phyloP scores from a whole-genome alignment of 306 rosid genomes.

The Malus fusca region DNA sequence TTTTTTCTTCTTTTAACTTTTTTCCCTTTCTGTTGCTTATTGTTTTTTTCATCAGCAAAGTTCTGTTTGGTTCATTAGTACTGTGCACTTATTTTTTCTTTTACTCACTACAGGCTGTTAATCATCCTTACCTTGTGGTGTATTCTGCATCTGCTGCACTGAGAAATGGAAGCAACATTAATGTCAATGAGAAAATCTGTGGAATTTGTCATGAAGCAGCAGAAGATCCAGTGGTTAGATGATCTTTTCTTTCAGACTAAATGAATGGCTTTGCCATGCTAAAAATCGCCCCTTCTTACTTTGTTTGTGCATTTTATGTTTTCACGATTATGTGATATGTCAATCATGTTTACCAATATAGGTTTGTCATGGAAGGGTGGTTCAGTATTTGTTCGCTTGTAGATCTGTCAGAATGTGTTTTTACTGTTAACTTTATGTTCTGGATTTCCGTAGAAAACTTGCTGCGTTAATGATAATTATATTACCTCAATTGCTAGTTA shows the following conservation, averaged over 20 bases:
- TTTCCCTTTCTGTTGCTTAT: neutral
- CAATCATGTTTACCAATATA: neutral
- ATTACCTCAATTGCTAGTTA: neutral
- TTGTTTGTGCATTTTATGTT: neutral
- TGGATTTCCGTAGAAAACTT: neutral
- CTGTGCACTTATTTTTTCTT: neutral
- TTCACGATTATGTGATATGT: neutral
- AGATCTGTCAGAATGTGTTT: neutral
- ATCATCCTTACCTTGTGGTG: slow-evolving; percentile 85
- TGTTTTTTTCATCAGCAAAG: neutral
- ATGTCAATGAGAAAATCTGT: slow-evolving; percentile 44
- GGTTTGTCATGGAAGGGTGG: neutral
- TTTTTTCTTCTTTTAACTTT: neutral
- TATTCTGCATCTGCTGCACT: slow-evolving; percentile 60
- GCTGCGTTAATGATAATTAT: neutral
- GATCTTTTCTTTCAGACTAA: neutral
- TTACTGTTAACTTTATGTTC: neutral
- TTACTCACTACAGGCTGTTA: slow-evolving; percentile 56
- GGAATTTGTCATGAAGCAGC: slow-evolving; percentile 71
- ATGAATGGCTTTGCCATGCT: neutral
- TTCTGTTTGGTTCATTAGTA: neutral
- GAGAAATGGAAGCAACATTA: slow-evolving; percentile 29
- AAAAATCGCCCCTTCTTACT: neutral
- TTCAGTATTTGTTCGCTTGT: neutral
- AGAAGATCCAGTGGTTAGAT: slow-evolving; percentile 70